Conservation (phyloP, 164 flowering plant genomes). For the Kingdonia uniflora region DNA sequence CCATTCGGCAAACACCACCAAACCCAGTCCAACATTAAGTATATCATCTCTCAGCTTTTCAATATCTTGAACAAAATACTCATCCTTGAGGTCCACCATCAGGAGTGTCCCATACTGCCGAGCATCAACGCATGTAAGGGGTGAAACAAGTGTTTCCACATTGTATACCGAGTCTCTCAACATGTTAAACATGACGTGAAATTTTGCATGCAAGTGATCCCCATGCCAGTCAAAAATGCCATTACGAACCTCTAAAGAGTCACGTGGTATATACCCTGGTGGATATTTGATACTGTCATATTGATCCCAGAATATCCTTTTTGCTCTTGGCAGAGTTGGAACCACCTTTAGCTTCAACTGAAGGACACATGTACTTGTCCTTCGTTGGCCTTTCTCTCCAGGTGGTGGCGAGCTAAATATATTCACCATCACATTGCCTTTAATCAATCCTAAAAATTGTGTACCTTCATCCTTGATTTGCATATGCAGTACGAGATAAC, state of each 20-base stretch:
- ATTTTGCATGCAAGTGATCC: too few species aligned
- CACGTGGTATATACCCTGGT: too few species aligned
- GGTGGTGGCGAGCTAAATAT: conserved; percentile 84
- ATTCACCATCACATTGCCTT: conserved; percentile 75
- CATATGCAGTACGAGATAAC: conserved; percentile 85
- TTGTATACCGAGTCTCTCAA: conserved; percentile 86
- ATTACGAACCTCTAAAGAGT: too few species aligned
- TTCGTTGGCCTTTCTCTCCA: too few species aligned
- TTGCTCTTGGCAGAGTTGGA: conserved; percentile 92
- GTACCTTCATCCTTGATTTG: too few species aligned
- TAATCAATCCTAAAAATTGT: conserved; percentile 82
- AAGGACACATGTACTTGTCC: conserved; percentile 75
- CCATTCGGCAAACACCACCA: too few species aligned
- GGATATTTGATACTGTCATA: conserved; percentile 99
- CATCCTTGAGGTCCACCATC: too few species aligned
- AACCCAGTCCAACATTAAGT: too few species aligned
- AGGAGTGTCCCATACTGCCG: too few species aligned
- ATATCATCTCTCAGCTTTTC: conserved; percentile 79
- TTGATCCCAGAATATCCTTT: conserved; percentile 99
- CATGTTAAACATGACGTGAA: conserved; percentile 89
- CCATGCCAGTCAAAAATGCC: too few species aligned
- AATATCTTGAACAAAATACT: conserved; percentile 78
- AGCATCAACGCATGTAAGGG: too few species aligned
- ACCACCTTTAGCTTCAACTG: conserved; percentile 71
- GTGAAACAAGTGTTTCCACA: too few species aligned